Conservation (phyloP, 495 filamentous ascomycete genomes). For the Aspergillus kassunensis region DNA sequence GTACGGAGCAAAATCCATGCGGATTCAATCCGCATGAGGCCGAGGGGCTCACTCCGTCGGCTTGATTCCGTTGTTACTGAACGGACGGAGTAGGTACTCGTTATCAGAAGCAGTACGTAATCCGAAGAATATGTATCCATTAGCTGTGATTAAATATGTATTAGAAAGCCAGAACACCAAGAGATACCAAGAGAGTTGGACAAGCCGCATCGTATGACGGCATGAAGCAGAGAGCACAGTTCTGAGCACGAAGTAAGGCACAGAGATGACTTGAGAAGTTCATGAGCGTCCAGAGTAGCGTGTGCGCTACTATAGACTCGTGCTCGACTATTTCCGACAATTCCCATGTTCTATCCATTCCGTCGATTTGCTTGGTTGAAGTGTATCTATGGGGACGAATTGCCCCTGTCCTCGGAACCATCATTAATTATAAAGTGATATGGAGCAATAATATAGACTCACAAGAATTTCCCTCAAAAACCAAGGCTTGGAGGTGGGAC, state of each 20-base stretch:
- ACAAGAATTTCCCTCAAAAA: neutral
- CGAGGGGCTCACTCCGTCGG: neutral
- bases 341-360: too few species aligned
- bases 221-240: neutral
- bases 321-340: too few species aligned
- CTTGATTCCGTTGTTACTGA: neutral
- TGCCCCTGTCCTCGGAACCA: neutral
- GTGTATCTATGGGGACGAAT: too few species aligned
- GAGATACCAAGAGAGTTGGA: neutral
- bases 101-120: conserved; percentile 10
- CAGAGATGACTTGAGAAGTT: neutral
- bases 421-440: too few species aligned
- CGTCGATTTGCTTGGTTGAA: too few species aligned
- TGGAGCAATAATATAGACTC: neutral
- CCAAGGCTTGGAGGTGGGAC: conserved; percentile 15
- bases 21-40: conserved; percentile 11
- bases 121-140: neutral
- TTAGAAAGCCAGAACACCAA: neutral
- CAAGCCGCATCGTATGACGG: conserved; percentile 1
- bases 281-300: too few species aligned
- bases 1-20: neutral
- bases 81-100: too few species aligned
- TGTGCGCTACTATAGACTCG: too few species aligned
- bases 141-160: neutral
- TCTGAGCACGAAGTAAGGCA: neutral